phyloP scores from a whole-genome alignment of 495 filamentous ascomycete species.

The Annulohypoxylon maeteangense region DNA sequence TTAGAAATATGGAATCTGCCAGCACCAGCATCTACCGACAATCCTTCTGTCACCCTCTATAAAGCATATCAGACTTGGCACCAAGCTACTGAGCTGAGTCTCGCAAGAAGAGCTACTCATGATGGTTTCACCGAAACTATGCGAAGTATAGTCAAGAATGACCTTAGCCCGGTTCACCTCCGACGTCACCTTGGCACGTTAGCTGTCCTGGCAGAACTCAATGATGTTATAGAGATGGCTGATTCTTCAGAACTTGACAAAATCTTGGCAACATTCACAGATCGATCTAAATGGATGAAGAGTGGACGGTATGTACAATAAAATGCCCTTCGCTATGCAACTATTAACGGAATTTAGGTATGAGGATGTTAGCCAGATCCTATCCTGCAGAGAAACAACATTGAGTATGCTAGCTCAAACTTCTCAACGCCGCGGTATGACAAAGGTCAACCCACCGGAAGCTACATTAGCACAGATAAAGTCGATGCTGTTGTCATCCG shows the following conservation, averaged over 20 bases:
- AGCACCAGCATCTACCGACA: conserved; percentile 68
- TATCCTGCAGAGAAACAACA: conserved; percentile 83
- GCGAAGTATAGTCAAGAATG: conserved; percentile 62
- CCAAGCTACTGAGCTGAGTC: conserved; percentile 65
- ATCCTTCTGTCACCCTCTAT: conserved; percentile 76
- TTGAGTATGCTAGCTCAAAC: conserved; percentile 82
- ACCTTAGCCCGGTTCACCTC: conserved; percentile 68
- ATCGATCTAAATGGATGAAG: conserved; percentile 79
- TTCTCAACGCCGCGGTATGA: conserved; percentile 65
- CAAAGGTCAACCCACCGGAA: conserved; percentile 67
- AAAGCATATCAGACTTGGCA: conserved; percentile 82
- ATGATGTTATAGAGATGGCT: conserved; percentile 74
- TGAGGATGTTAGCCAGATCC: conserved; percentile 80
- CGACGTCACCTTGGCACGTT: conserved; percentile 74
- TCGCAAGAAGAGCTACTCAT: conserved; percentile 66
- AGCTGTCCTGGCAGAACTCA: conserved; percentile 81
- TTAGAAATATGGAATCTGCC: conserved; percentile 94
- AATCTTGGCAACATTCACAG: conserved; percentile 69
- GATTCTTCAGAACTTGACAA: conserved; percentile 69
- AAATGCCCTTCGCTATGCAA: not conserved
- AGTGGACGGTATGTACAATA: conserved; percentile 70
- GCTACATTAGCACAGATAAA: conserved; percentile 78
- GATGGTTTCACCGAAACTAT: conserved; percentile 73
- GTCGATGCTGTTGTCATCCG: conserved; percentile 75
- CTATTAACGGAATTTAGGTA: conserved; percentile 65